phyloP scores from a whole-genome alignment of 176 grass and related monocot species.

The Poa annua region DNA sequence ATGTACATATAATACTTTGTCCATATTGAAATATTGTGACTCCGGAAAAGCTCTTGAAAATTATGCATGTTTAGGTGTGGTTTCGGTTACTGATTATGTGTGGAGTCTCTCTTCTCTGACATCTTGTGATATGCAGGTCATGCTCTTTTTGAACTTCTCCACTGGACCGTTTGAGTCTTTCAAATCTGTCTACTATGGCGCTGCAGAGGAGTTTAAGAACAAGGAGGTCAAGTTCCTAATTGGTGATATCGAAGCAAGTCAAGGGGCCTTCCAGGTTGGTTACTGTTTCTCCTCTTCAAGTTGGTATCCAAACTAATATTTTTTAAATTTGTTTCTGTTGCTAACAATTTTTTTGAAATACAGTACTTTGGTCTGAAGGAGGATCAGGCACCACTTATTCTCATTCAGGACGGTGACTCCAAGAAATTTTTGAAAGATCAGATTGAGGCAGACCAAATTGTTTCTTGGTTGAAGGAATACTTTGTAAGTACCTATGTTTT shows the following conservation, averaged over 20 bases:
- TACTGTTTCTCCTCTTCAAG: not conserved
- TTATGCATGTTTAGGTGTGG: not conserved
- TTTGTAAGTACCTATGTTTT: slow-evolving; percentile 45
- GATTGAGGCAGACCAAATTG: slow-evolving; percentile 66
- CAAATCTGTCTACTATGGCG: slow-evolving; percentile 61
- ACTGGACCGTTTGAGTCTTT: slow-evolving; percentile 68
- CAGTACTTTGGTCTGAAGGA: slow-evolving; percentile 89
- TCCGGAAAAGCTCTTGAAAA: not conserved
- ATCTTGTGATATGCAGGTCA: slow-evolving; percentile 54
- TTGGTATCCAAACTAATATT: not conserved
- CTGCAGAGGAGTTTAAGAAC: slow-evolving; percentile 66
- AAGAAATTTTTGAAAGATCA: slow-evolving; percentile 87
- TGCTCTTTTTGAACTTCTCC: slow-evolving; percentile 89
- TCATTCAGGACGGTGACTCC: slow-evolving; percentile 69
- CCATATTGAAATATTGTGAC: not conserved
- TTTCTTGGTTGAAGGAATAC: slow-evolving; percentile 84
- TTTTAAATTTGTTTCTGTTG: not conserved
- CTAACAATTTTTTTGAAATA: slow-evolving; percentile 26
- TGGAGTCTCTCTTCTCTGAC: slow-evolving; percentile 11
- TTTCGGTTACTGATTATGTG: slow-evolving; percentile 20
- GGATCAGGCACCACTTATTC: slow-evolving; percentile 75
- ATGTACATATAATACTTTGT: not conserved
- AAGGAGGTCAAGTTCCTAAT: slow-evolving; percentile 91
- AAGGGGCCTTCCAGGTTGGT: slow-evolving; percentile 86
- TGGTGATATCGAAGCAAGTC: slow-evolving; percentile 79